Evolutionary conservation across 306 rosid species (phyloP).

Genomic region (Crataegus laevigata): DNA sequence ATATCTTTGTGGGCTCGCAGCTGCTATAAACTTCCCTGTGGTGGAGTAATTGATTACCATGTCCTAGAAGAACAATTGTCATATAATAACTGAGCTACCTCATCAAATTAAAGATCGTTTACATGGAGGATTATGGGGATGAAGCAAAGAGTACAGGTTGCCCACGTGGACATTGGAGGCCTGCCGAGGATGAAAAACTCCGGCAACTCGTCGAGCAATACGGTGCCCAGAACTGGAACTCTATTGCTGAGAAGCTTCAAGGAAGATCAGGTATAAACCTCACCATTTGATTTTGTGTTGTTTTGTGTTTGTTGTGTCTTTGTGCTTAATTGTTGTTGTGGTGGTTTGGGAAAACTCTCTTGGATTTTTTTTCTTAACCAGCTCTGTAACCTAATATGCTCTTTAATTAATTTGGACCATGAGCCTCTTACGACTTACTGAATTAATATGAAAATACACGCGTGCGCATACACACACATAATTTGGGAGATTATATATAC

Average conservation of each 20-base stretch:
- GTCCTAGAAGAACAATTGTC: conserved; percentile 17
- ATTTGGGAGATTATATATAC: neutral
- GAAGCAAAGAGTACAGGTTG: conserved; percentile 40
- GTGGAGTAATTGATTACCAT: conserved; percentile 24
- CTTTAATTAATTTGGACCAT: neutral
- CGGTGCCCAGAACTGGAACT: conserved; percentile 95
- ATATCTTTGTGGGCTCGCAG: conserved; percentile 35
- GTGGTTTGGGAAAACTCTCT: neutral
- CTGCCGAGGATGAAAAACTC: conserved; percentile 82
- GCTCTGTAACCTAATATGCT: neutral
- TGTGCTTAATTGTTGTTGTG: neutral
- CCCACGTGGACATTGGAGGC: conserved; percentile 93
- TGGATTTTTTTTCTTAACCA: neutral
- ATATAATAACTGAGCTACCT: neutral
- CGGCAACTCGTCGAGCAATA: conserved; percentile 69
- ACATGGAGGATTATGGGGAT: conserved; percentile 59
- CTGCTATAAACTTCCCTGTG: conserved; percentile 8
- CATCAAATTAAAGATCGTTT: neutral
- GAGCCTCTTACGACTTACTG: neutral
- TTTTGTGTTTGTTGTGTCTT: neutral
- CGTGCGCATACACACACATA: neutral
- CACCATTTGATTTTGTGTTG: neutral
- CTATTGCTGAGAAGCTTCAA: conserved; percentile 86
- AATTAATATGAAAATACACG: neutral
- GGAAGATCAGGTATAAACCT: conserved; percentile 82